These are phyloP conservation scores for Aegilops sharonensis DNA, from an alignment of 176 grass and related monocot genomes.

Conservation along the genomic window DNA sequence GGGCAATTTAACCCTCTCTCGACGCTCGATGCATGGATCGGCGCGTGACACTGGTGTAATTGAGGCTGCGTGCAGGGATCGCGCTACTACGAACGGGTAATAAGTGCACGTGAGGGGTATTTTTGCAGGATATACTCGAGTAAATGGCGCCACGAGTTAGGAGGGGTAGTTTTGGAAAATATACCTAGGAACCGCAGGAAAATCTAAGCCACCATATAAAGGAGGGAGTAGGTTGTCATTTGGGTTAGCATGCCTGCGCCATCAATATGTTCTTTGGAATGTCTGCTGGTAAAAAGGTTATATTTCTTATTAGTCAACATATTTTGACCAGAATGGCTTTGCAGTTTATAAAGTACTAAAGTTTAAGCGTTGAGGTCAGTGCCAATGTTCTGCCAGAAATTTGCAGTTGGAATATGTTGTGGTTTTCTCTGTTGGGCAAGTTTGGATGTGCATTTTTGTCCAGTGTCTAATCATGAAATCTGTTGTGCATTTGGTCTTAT, in stretches of 20 bases:
- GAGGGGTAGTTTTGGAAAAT: neutral
- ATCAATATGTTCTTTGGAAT: neutral
- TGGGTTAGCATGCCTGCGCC: neutral
- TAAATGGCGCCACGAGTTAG: neutral
- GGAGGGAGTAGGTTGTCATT: neutral
- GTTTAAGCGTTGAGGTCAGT: neutral
- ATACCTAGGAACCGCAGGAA: neutral
- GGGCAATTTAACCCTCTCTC: neutral
- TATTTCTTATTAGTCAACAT: neutral
- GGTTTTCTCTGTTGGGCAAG: neutral
- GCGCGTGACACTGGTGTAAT: neutral
- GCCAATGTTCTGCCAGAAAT: neutral
- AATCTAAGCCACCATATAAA: no score
- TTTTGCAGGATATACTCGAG: neutral
- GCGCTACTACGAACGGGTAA: neutral
- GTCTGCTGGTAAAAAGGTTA: neutral
- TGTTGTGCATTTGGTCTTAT: neutral
- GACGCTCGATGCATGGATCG: neutral
- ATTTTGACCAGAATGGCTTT: neutral
- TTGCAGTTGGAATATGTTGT: slow-evolving; percentile 2
- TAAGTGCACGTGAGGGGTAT: neutral
- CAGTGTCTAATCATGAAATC: neutral
- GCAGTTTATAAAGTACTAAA: no score
- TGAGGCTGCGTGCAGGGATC: neutral
- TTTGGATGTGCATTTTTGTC: neutral